phyloP scores from a whole-genome alignment of 495 filamentous ascomycete genomes.

The Mycothermus thermophilus region DNA sequence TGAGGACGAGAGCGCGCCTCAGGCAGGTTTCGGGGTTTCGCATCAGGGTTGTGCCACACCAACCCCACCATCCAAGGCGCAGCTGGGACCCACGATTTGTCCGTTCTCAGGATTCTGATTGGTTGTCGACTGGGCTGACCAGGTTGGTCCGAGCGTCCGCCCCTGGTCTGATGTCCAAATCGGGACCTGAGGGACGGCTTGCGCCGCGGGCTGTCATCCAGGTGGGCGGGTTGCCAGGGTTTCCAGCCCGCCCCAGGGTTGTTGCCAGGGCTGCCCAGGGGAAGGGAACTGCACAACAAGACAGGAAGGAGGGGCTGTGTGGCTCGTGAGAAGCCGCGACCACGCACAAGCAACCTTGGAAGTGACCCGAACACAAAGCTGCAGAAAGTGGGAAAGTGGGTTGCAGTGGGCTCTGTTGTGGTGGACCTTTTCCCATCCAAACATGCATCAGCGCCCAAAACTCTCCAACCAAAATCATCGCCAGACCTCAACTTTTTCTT shows the following conservation, averaged over 20 bases:
- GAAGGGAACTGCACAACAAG: too few species aligned
- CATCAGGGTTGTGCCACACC: conserved; percentile 6
- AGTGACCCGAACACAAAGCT: too few species aligned
- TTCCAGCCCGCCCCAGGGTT: too few species aligned
- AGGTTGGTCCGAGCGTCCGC: neutral
- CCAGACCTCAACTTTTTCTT: conserved; percentile 8
- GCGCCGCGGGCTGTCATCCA: conserved; percentile 9
- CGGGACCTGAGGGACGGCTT: conserved; percentile 12
- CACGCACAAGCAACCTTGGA: conserved; percentile 6
- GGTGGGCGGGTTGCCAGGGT: conserved; percentile 1
- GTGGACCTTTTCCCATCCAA: conserved; percentile 4
- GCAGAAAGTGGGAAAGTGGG: too few species aligned
- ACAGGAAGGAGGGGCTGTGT: conserved; percentile 7
- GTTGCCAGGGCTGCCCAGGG: too few species aligned
- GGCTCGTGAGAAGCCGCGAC: neutral
- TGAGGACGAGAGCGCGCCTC: conserved; percentile 19
- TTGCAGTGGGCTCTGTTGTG: neutral
- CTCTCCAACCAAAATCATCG: conserved; percentile 14
- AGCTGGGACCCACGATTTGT: conserved; percentile 3
- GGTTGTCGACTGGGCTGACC: conserved; percentile 3
- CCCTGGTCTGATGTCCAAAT: conserved; percentile 10
- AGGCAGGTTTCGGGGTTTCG: conserved; percentile 18
- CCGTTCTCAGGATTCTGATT: conserved; percentile 2
- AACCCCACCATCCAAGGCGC: too few species aligned
- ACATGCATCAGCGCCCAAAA: conserved; percentile 15